Evolutionary conservation across 768 basidiomycete genomes (phyloP).

Genomic region (Naganishia onofrii): DNA sequence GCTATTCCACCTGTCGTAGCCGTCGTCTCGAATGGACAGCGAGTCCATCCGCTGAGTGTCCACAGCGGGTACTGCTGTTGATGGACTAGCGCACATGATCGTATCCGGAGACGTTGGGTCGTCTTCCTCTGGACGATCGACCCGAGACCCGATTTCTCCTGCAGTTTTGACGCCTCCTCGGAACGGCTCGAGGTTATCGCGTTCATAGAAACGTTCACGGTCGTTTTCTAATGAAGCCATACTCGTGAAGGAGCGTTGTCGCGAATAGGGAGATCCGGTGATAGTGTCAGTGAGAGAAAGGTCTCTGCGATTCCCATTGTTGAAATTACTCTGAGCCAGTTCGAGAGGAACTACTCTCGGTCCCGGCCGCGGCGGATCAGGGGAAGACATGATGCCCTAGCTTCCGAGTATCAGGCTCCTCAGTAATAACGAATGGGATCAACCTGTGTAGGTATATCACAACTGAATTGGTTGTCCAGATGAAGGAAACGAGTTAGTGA

Average conservation of each 20-base stretch:
- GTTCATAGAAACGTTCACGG: conserved; percentile 2
- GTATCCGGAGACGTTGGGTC: not conserved
- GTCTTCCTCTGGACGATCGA: not conserved
- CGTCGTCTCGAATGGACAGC: not conserved
- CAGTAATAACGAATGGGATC: no score
- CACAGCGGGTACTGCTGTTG: not conserved
- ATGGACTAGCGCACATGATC: not conserved
- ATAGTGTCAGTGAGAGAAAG: not conserved
- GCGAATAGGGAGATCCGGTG: not conserved
- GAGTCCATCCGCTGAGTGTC: not conserved
- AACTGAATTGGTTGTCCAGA: not conserved
- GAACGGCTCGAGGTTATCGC: not conserved
- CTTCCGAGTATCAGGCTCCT: no score
- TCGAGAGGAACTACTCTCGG: not conserved
- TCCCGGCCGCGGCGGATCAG: not conserved
- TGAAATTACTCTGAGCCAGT: not conserved
- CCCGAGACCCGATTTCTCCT: not conserved
- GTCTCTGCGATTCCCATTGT: not conserved
- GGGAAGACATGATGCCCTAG: not conserved
- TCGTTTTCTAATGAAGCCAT: conserved; percentile 14
- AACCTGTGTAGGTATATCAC: not conserved
- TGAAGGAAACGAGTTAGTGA: not conserved
- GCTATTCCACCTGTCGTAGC: not conserved
- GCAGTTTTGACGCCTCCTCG: not conserved
- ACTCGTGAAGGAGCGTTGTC: conserved; percentile 17